These are phyloP conservation scores for Pyrenophora graminea DNA, from an alignment of 2,329 filamentous ascomycete species.

Conservation along the genomic window DNA sequence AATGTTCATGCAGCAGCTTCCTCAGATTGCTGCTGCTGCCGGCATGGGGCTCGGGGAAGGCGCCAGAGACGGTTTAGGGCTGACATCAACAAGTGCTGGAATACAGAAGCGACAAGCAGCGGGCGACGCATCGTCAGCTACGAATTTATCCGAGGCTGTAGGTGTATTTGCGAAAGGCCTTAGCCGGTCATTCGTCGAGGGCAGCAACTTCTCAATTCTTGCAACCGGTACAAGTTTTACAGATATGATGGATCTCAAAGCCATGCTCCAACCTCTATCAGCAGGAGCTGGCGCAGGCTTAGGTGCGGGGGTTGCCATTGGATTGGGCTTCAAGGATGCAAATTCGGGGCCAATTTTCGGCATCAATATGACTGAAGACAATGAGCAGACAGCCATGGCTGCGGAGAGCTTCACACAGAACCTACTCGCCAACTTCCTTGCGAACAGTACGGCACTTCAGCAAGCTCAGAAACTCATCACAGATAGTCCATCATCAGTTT, in stretches of 20 bases:
- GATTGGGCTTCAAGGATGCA: conserved; percentile 19
- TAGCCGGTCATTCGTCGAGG: conserved; percentile 31
- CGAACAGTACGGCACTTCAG: conserved; percentile 26
- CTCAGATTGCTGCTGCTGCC: conserved; percentile 32
- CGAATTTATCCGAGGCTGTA: conserved; percentile 26
- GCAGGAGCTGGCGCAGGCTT: conserved; percentile 37
- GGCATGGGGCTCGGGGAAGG: conserved; percentile 36
- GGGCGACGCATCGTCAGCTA: conserved; percentile 4
- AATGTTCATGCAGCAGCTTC: conserved; percentile 23
- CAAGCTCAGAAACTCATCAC: conserved; percentile 6
- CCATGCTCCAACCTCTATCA: conserved; percentile 26
- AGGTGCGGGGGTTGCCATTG: conserved; percentile 31
- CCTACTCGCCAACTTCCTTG: conserved; percentile 27
- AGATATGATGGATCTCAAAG: conserved; percentile 12
- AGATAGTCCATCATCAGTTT: conserved; percentile 6
- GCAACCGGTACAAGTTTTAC: conserved; percentile 8
- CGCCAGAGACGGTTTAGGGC: conserved; percentile 27
- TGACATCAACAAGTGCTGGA: conserved; percentile 7
- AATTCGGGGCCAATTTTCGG: conserved; percentile 8
- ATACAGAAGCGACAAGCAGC: conserved; percentile 16
- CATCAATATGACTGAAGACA: conserved; percentile 11
- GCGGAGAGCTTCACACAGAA: conserved; percentile 30
- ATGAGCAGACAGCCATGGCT: conserved; percentile 20
- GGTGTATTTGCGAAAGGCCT: conserved; percentile 30
- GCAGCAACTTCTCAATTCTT: conserved; percentile 23